Base-by-base conservation (phyloP, 768 basidiomycete genomes). In the Phlegmacium glaucopus region DNA sequence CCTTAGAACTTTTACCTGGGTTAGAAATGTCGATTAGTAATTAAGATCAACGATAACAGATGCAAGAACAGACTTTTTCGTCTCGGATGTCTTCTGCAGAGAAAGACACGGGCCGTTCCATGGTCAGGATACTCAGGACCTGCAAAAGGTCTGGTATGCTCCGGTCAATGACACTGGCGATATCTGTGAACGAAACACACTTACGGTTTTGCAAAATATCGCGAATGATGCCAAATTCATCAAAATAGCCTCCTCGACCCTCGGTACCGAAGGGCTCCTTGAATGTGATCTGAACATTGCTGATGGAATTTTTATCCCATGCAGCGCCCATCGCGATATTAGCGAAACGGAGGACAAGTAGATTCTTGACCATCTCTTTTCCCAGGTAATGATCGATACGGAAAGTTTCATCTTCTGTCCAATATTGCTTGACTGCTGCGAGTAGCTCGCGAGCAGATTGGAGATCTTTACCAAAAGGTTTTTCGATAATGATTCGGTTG, bases 181-280 rank as follows among this genome's bases (percentile, higher is more conserved):
- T 35, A 2, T 34, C 6, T 2, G 10, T 6, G 32, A 34, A 2
- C n/a, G 32, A 28, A 41, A 39, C 39, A 46, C 28, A 80, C 94
- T 70, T 67, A 96, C 95, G 95, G 71, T 99, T 99, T 74, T 99
- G 95, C 63, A 94, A 74, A 49, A 99, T 77, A 68, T 99, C 95
- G 62, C 95, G 87, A 67, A 99, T 94, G 66, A 99, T 98, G 46
- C 96, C 96, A 69, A 97, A 99, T 70, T 98, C 94, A 66, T 99
- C 95, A 72, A 99, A 99, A 78, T 99, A 99, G 13, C 96, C 95
- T n/a, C 95, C 95, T 55, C 95, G 90, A n/a, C 95, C 95, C 65
- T 99, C 96, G 40, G 95, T 99, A 15, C 95, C 95, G 64, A 98
- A 97, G 2, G 94, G 93, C 69, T 98, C 96, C 75, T 98, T 98